Base-by-base conservation (phyloP, 2,329 filamentous ascomycete species). In the Biscogniauxia mediterranea region DNA sequence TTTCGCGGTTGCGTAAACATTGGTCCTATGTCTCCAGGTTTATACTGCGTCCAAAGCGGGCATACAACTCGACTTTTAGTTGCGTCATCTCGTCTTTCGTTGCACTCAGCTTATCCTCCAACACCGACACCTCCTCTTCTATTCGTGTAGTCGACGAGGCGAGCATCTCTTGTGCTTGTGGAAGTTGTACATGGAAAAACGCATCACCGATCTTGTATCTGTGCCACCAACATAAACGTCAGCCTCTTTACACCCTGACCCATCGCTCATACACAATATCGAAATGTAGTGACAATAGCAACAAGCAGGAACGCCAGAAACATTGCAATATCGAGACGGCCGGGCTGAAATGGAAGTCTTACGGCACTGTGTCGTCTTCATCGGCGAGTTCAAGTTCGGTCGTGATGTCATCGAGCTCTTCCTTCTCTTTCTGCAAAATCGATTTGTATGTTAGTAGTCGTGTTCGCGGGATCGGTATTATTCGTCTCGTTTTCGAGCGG, bases 131-230 rank as follows among this genome's bases (percentile, higher is more conserved):
- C 58, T 96, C 91, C 66, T 87, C 81, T 67, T 96, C 92, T 64
- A 97, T 87, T 70, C 83, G 85, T 64, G 88, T 83, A 5, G 88
- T 89, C 5, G 91, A 90, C 11, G 84, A 78, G 19, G 86, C 81
- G 5, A 99, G 87, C 78, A 98, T 85, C 68, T 94, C 89, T 73
- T 97, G 92, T 2, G 95, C 95, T 74, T 97, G 90, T 55, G 89
- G 79, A 17, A 97, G 84, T 8, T 90, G 89, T 57, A 99, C 79
- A 61, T 92, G 90, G 76, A 98, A 91, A 80, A 98, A 99, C 5
- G 93, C 91, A 76, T 98, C 95, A 67, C 95, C 95, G 61, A 99
- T 92, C 79, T 96, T 96, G 82, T 98, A 98, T 61, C 93, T 97
- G 74, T 32, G 32, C 7, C 25, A 56, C 20, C 55, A 54, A 15